Base-by-base conservation (phyloP, 495 filamentous ascomycete genomes). In the Astrothelium subdiscretum region DNA sequence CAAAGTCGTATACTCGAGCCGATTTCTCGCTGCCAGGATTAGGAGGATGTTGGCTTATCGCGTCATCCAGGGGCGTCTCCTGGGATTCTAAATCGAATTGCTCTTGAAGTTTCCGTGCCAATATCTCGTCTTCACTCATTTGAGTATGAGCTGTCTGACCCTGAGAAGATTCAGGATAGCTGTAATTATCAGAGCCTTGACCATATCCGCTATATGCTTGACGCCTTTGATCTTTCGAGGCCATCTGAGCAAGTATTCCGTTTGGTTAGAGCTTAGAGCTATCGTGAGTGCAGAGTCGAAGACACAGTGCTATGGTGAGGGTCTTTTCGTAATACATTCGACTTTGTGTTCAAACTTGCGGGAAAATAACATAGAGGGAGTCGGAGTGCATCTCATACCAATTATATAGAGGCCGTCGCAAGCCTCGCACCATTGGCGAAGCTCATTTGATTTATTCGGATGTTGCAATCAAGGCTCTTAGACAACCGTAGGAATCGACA, bases 71-170 rank as follows among this genome's bases (percentile, higher is more conserved):
- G 31, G n/a, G 24, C 10, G 10, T 0, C 32, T 59, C 57, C 24
- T 58, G 22, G 15, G 48, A 54, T 24, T 54, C 48, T 11, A 54
- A 22, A 15, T 63, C 35, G 29, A 59, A 57, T 10, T 63, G 51
- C 29, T 27, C 31, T 31, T 63, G 61, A 42, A 63, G 61, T 12
- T 58, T 26, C 2, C 52, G 52, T 40, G 61, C 57, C n/a, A 38
- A 59, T 10, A 29, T 42, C 52, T 63, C 51, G 22, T 63, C 61
- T 4, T 44, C 51, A 13, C 11, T 59, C 10, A 48, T 42, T 29
- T 54, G 48, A 8, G 20, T 29, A 29, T 20, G 24, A 11, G 48
- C 48, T 8, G 24, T 54, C 3, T 29, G 48, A 2, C 24, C 48
- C 1, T 29, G 48, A 8, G 48, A 54, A 8, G 48, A 54, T 8